Evolutionary conservation across 768 basidiomycete genomes (phyloP).

Genomic region (Lactarius pseudohatsudake): DNA sequence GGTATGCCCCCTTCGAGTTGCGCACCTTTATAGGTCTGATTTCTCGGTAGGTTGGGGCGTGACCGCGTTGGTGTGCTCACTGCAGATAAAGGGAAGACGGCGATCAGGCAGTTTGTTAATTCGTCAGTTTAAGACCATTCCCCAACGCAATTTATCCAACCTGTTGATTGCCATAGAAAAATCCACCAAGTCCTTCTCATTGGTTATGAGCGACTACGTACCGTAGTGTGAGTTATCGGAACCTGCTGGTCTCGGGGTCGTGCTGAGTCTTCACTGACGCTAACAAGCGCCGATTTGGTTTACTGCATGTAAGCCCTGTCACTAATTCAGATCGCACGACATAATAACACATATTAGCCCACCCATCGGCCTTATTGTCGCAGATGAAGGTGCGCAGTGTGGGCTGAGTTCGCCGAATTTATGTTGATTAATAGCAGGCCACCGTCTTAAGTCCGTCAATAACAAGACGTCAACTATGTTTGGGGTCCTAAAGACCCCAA

Average conservation of each 20-base stretch:
- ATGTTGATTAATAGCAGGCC: constrained; percentile 49
- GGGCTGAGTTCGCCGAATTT: background rate
- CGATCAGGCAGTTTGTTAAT: constrained; percentile 70
- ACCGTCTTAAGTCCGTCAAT: constrained; percentile 87
- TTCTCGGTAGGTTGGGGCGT: constrained; percentile 47
- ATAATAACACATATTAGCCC: constrained; percentile 50
- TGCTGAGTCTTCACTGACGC: constrained; percentile 8
- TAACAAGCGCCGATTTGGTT: constrained; percentile 50
- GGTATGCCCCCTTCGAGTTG: constrained; percentile 47
- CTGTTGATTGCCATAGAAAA: constrained; percentile 43
- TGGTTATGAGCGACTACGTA: constrained; percentile 88
- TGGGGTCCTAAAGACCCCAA: constrained; percentile 66
- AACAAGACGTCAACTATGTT: constrained; percentile 91
- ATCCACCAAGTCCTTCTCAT: constrained; percentile 87
- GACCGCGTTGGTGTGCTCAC: constrained; percentile 58
- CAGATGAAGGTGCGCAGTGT: constrained; percentile 78
- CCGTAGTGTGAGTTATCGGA: constrained; percentile 58
- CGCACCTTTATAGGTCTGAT: constrained; percentile 1
- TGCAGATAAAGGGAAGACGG: constrained; percentile 56
- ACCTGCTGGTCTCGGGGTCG: constrained; percentile 5
- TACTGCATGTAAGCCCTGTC: constrained; percentile 57
- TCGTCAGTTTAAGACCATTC: constrained; percentile 46
- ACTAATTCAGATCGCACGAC: background rate
- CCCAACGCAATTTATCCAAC: constrained; percentile 7
- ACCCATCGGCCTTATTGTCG: constrained; percentile 89